Evolutionary conservation across 2,329 filamentous ascomycete species (phyloP).

Genomic region (Celoporthe dispersa): DNA sequence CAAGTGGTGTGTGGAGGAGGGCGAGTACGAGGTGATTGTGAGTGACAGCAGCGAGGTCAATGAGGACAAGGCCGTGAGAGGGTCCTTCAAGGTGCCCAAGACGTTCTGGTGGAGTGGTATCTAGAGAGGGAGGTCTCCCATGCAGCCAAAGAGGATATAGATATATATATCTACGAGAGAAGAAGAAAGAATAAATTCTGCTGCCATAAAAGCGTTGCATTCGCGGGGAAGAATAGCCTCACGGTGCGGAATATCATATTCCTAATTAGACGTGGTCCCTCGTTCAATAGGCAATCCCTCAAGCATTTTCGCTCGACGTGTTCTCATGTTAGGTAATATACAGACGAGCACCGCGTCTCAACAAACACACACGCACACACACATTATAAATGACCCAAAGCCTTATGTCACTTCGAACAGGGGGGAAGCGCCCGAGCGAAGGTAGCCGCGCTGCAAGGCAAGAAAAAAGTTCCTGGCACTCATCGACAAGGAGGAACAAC

Average conservation of each 20-base stretch:
- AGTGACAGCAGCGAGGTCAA: constrained; percentile 59
- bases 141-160: neutral
- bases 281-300: neutral
- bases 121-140: constrained; percentile 37
- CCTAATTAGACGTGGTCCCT: neutral
- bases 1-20: constrained; percentile 69
- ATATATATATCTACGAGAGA: neutral
- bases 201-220: neutral
- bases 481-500: neutral
- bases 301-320: neutral
- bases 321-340: neutral
- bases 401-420: neutral
- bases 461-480: neutral
- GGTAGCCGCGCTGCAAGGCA: neutral
- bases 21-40: constrained; percentile 66
- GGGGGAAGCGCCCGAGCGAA: neutral
- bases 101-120: constrained; percentile 72
- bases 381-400: neutral
- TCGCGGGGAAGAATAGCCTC: no score
- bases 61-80: constrained; percentile 51
- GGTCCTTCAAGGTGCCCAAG: constrained; percentile 60
- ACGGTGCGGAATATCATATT: neutral
- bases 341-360: neutral
- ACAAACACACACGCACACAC: neutral
- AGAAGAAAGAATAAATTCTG: neutral